Evolutionary conservation across 768 basidiomycete species (phyloP).

Genomic region (Termitomyces sp.): DNA sequence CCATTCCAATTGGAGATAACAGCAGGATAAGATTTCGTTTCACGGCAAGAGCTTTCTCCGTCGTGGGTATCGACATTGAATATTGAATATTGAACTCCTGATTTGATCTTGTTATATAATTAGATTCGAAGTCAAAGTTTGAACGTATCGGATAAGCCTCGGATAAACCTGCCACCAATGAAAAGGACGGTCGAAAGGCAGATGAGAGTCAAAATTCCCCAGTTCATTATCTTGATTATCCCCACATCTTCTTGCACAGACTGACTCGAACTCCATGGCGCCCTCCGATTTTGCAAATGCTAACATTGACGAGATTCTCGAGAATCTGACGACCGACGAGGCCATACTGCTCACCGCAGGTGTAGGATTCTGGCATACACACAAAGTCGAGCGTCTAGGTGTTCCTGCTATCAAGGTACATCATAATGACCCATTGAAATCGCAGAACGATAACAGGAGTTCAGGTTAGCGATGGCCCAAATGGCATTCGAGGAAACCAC

Average conservation of each 20-base stretch:
- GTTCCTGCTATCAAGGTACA: constrained; percentile 66
- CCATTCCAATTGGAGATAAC: not conserved
- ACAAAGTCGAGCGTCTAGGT: constrained; percentile 55
- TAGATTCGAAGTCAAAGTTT: not conserved
- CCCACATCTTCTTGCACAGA: not conserved
- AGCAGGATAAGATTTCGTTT: not conserved
- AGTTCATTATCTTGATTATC: not conserved
- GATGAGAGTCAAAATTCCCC: not conserved
- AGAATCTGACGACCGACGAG: constrained; percentile 68
- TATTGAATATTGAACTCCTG: not conserved
- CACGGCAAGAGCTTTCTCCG: not conserved
- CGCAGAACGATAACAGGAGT: not conserved
- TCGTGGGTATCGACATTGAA: not conserved
- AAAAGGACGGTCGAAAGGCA: not conserved
- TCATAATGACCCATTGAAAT: not conserved
- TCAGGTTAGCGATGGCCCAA: constrained; percentile 76
- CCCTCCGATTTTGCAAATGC: constrained; percentile 67
- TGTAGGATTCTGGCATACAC: constrained; percentile 76
- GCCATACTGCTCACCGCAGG: constrained; percentile 69
- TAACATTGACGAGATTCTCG: constrained; percentile 53
- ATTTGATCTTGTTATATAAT: not conserved
- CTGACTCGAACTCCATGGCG: constrained; percentile 34
- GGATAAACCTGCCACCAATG: constrained; percentile 1
- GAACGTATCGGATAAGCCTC: not conserved
- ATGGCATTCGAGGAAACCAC: constrained; percentile 67